Conservation (phyloP, 345 rosid genomes). For the Geranium rotundifolium region DNA sequence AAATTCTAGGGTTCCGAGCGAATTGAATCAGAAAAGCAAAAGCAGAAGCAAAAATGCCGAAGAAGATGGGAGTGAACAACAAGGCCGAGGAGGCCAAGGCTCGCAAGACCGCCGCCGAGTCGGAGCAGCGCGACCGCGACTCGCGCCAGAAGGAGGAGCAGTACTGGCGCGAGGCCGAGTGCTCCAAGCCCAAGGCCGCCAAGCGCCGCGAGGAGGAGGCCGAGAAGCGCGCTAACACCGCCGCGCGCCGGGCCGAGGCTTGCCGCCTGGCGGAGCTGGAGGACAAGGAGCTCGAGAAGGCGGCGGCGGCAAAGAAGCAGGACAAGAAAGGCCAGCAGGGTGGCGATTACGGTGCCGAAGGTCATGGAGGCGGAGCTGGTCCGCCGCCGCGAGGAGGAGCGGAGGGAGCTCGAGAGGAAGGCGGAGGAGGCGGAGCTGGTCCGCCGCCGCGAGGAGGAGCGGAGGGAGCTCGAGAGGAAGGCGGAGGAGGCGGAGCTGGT, state of each 20-base stretch:
- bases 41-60: constrained; percentile 98
- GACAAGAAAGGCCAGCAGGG: constrained; percentile 84
- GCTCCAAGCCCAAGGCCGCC: constrained; percentile 60
- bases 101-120: constrained; percentile 58
- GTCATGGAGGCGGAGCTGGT: constrained; percentile 73
- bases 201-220: constrained; percentile 90
- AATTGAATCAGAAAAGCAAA: too few relatives aligned
- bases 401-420: too few relatives aligned
- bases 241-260: constrained; percentile 61
- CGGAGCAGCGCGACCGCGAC: constrained; percentile 74
- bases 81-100: constrained; percentile 87
- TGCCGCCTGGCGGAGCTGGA: constrained; percentile 69
- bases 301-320: constrained; percentile 50
- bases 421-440: too few relatives aligned
- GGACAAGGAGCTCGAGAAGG: constrained; percentile 67
- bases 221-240: constrained; percentile 73
- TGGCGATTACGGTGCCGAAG: constrained; percentile 69
- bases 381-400: constrained; percentile 30
- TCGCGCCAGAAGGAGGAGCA: constrained; percentile 66
- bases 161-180: constrained; percentile 96
- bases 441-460: too few relatives aligned
- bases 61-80: constrained; percentile 93
- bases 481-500: too few relatives aligned
- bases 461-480: too few relatives aligned
- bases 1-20: too few relatives aligned